Evolutionary conservation across 1,139 yeast genomes (phyloP).

Genomic region (Debaryomyces robertsiae): DNA sequence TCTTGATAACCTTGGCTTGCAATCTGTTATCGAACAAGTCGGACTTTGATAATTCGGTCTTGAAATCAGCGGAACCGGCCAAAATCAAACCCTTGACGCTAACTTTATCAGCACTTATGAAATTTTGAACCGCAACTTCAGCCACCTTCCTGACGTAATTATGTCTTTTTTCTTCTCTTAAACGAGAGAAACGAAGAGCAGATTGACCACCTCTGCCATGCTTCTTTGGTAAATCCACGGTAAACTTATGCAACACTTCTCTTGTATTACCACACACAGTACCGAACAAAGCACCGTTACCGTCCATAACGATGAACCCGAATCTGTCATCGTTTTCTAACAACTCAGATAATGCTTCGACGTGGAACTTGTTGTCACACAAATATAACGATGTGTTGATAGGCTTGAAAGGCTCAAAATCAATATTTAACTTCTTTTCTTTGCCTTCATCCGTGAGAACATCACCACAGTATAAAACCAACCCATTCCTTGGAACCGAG

Average conservation of each 20-base stretch:
- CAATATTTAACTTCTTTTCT: constrained; percentile 91
- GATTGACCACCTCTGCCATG: constrained; percentile 99
- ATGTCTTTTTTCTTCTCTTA: constrained; percentile 98
- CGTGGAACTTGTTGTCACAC: constrained; percentile 98
- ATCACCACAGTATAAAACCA: constrained; percentile 97
- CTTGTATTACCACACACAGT: constrained; percentile 96
- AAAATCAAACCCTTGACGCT: constrained; percentile 91
- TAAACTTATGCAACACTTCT: constrained; percentile 92
- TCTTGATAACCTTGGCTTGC: constrained; percentile 81
- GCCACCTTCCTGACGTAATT: constrained; percentile 97
- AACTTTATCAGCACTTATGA: constrained; percentile 88
- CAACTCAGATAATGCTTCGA: constrained; percentile 92
- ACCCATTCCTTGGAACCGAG: constrained; percentile 89
- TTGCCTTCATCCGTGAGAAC: constrained; percentile 96
- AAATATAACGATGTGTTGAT: constrained; percentile 92
- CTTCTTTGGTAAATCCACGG: constrained; percentile 97
- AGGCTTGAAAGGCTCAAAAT: constrained; percentile 97
- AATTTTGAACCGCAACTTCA: constrained; percentile 96
- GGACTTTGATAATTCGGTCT: constrained; percentile 87
- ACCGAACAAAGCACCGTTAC: constrained; percentile 97
- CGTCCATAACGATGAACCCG: constrained; percentile 98
- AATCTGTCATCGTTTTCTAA: constrained; percentile 93
- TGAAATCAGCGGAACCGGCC: constrained; percentile 99
- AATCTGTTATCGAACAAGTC: constrained; percentile 91
- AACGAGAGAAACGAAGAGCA: constrained; percentile 96